These are phyloP conservation scores for Diplodia scrobiculata DNA, from an alignment of 2,329 filamentous ascomycete species.

Conservation along the genomic window DNA sequence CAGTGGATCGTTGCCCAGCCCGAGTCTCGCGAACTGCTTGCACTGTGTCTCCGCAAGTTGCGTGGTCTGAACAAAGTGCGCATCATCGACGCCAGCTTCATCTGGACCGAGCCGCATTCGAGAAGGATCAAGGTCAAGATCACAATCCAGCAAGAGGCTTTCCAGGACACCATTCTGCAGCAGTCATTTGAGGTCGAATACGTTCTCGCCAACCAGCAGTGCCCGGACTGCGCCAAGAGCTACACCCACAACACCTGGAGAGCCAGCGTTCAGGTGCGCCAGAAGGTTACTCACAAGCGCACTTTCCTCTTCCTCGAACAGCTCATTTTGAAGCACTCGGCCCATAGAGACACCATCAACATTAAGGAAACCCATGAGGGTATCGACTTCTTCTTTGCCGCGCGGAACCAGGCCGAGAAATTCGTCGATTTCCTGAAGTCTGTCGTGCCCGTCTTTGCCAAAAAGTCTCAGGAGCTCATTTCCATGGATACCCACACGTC, in stretches of 20 bases:
- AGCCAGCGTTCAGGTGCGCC: constrained; percentile 88
- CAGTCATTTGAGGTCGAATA: constrained; percentile 96
- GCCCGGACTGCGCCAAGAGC: constrained; percentile 90
- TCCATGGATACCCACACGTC: constrained; percentile 90
- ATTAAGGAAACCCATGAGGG: constrained; percentile 97
- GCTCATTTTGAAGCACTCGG: constrained; percentile 89
- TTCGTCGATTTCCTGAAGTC: constrained; percentile 89
- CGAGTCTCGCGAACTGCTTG: constrained; percentile 89
- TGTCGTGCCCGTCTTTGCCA: constrained; percentile 73
- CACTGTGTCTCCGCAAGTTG: constrained; percentile 85
- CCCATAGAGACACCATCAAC: constrained; percentile 91
- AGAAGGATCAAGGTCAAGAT: constrained; percentile 91
- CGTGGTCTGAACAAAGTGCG: constrained; percentile 84
- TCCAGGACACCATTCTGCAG: constrained; percentile 72
- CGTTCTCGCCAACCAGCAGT: constrained; percentile 87
- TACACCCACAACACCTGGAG: constrained; percentile 97
- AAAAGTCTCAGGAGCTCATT: constrained; percentile 90
- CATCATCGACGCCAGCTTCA: constrained; percentile 93
- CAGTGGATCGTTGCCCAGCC: constrained; percentile 83
- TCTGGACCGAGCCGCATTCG: constrained; percentile 98
- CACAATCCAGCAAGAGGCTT: constrained; percentile 77
- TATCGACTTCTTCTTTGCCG: constrained; percentile 91
- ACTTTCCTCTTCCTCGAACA: constrained; percentile 85
- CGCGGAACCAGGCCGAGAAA: constrained; percentile 86
- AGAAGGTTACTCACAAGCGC: constrained; percentile 95